These are phyloP conservation scores for Aspergillus indologenus DNA, from an alignment of 495 filamentous ascomycete genomes.

Conservation along the genomic window DNA sequence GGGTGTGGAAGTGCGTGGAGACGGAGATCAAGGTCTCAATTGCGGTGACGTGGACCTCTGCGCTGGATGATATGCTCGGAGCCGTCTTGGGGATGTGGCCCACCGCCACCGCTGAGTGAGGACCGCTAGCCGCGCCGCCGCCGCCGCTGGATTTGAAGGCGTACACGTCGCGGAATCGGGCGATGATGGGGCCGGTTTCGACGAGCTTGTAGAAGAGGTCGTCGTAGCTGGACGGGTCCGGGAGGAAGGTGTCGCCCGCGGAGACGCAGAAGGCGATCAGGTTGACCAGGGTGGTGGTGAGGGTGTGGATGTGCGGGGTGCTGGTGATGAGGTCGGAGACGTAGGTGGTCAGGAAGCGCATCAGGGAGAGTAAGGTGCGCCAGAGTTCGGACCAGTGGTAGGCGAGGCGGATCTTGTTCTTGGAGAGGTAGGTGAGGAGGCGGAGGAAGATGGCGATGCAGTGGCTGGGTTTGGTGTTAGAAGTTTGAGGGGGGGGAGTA, in stretches of 20 bases:
- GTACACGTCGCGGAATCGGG: constrained; percentile 80
- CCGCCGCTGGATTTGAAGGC: constrained; percentile 20
- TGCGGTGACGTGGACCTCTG: constrained; percentile 42
- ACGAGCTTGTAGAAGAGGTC: constrained; percentile 98
- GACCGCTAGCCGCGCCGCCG: constrained; percentile 8
- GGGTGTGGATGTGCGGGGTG: constrained; percentile 55
- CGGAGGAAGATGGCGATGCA: constrained; percentile 75
- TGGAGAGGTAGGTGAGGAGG: constrained; percentile 76
- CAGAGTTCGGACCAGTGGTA: constrained; percentile 98
- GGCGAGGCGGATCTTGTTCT: constrained; percentile 67
- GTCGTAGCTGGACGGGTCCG: constrained; percentile 82
- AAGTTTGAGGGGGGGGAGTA: constrained; percentile 3
- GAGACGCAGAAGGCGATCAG: constrained; percentile 86
- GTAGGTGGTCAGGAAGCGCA: constrained; percentile 89
- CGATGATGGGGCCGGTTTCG: constrained; percentile 79
- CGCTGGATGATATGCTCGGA: constrained; percentile 15
- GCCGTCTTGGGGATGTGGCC: background rate
- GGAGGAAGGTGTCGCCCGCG: constrained; percentile 87
- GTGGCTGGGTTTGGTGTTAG: constrained; percentile 36
- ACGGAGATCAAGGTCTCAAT: constrained; percentile 84
- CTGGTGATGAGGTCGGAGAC: constrained; percentile 62
- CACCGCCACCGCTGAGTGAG: background rate
- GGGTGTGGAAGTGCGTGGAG: constrained; percentile 78
- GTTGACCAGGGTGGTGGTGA: constrained; percentile 61
- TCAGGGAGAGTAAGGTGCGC: constrained; percentile 80